Base-by-base conservation (phyloP, 2,329 filamentous ascomycete genomes). In the Coleophoma cylindrospora region DNA sequence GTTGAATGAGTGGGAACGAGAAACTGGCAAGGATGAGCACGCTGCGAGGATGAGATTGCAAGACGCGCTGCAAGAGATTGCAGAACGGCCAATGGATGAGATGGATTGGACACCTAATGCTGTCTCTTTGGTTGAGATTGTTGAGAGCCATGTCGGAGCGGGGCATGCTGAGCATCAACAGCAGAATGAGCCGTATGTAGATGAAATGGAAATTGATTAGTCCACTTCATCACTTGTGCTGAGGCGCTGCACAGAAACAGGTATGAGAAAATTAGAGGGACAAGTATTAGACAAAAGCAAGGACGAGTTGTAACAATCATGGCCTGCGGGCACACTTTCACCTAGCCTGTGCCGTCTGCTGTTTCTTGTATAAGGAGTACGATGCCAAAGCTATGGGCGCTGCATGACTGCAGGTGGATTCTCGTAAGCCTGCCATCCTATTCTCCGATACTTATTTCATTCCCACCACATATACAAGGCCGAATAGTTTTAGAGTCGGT, bases 81-180 rank as follows among this genome's bases (percentile, higher is more conserved):
- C 57, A 38, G 62, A 65, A 47, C 41, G 51, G 10, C 61, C 60
- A 1, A 51, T 65, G 33, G 56, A 63, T 49, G 61, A 63, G 50
- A 64, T 65, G 62, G 62, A 65, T 53, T 65, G 63, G 63, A 63
- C 62, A 11, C 60, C 61, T 11, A 64, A 64, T 50, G 19, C 51
- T 21, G 57, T 60, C 17, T 61, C 57, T n/a, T 51, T 64, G 10
- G 40, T 61, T 47, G 56, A 64, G 50, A 37, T 61, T n/a, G 47
- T 44, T n/a, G 34, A 44, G 19, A 27, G 7, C 27, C 27, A 27
- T 27, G 27, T 27, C 4, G 50, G 45, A 9, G 13, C 8, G n/a
- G 49, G 50, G 5, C n/a, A 14, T 37, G 17, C 33, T n/a, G 46
- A 51, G 40, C 9, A 21, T 32, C 22, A 45, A 14, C 19, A 36